Conservation (phyloP, 345 rosid genomes). For the Citrus australasica region DNA sequence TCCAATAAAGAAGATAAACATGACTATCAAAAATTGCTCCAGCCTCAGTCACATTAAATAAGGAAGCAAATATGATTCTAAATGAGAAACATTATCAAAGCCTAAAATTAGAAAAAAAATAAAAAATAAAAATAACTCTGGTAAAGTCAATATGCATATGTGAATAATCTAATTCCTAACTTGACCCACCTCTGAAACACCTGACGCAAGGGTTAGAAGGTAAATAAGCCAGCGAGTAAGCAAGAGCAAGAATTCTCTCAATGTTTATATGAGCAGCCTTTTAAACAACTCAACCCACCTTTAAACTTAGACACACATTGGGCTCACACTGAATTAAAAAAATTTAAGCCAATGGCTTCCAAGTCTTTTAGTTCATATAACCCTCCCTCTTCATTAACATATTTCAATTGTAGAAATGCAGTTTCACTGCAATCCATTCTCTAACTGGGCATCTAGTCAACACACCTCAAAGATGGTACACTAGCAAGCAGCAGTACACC, state of each 20-base stretch:
- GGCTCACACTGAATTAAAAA: neutral
- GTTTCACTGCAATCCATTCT: neutral
- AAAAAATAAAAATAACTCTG: neutral
- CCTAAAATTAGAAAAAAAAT: neutral
- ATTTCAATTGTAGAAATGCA: neutral
- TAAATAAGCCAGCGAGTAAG: neutral
- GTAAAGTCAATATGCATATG: neutral
- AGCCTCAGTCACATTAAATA: neutral
- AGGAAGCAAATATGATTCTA: neutral
- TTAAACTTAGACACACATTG: no score
- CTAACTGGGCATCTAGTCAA: neutral
- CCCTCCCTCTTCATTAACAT: neutral
- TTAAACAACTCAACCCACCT: no score
- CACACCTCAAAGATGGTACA: neutral
- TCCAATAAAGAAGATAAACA: slow-evolving; percentile 13
- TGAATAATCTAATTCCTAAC: neutral
- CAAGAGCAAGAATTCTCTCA: neutral
- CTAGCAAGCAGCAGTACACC: neutral
- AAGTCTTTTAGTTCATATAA: neutral
- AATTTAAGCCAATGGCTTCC: neutral
- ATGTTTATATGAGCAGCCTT: neutral
- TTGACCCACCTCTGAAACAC: neutral
- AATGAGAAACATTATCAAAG: neutral
- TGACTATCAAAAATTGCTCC: slow-evolving; percentile 1
- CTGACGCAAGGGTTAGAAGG: neutral